Base-by-base conservation (phyloP, 2,329 filamentous ascomycete species). In the Mollisia scopiformis region DNA sequence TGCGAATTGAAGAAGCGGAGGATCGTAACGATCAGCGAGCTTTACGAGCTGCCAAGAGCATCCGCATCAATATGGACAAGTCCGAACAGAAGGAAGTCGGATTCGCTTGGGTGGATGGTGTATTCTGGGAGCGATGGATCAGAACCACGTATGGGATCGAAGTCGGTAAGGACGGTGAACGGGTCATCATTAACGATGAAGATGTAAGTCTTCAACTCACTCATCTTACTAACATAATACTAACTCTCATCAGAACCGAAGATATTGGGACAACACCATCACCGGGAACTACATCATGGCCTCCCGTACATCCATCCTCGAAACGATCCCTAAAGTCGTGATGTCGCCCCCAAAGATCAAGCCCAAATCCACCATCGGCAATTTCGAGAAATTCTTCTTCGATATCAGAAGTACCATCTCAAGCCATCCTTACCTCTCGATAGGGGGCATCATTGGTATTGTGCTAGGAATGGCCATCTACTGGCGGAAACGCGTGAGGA, bases 111-210 rank as follows among this genome's bases (percentile, higher is more conserved):
- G 92, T 98, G 13, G 95, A 99, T 74, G 93, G 93, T 54, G 86
- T 92, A 7, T 98, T 98, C 76, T 99, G 95, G 95, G 93, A 98
- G 76, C 86, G 94, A 64, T 99, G 95, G 95, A 87, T 99, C 66
- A 85, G 90, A 68, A 93, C 89, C n/a, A 97, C 94, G 0, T 99
- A 96, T 72, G 94, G 94, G 57, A 90, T 98, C 68, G 91, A 96
- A 69, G 88, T 95, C 31, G 82, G 81, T 63, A 88, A 85, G 72
- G 88, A 95, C 64, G 93, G 94, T 51, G 95, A 98, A 75, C 87
- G 92, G 64, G 91, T 99, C 58, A 90, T 99, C 61, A 95, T 99
- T 78, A 97, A 97, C 68, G 95, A 99, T 70, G 92, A 98, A 81
- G 93, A 96, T 75, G 93, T 96, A 81, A 89, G 91, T 82, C 62